Evolutionary conservation across 371 early-diverging fungal genomes (phyloP), one percentile per base, ranked within the genome.

Genomic region (Batrachochytrium dendrobatidis): DNA sequence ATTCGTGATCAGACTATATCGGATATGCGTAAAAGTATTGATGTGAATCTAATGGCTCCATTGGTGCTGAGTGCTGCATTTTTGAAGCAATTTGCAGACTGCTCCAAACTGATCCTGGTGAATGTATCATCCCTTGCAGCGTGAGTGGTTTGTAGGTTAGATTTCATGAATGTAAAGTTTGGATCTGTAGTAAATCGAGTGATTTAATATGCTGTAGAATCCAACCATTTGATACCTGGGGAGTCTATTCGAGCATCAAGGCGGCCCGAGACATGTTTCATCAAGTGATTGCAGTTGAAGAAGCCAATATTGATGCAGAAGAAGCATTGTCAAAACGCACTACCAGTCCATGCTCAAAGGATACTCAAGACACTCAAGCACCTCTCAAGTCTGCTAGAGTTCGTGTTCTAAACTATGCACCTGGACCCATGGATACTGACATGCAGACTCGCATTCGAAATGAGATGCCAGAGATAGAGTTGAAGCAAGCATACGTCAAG

Each of bases 91-190:
- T 68, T 72, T 22, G 59, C 58, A 8, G 64, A 61, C 12, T 59
- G 59, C 43, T 63, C 61, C 22, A 65, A 60, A 12, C 28, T 55
- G n/a, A 34, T 15, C 60, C 35, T 93, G 3, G 86, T 93, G 45
- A 91, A 89, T 53, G 85, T 91, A 26, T 89, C 91, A n/a, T 89
- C 90, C 4, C 66, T 94, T 32, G 70, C 90, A 8, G 95, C 91
- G 59, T 64, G 26, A 55, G 64, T 31, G 31, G 5, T 8, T 25
- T 22, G 15, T n/a, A 5, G 4, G 24, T n/a, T 55, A n/a, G 17
- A n/a, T 39, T n/a, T n/a, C 43, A n/a, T 39, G 43, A 17, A n/a
- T n/a, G n/a, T n/a, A n/a, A n/a, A n/a, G n/a, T n/a, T n/a, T n/a
- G n/a, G n/a, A n/a, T n/a, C n/a, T n/a, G n/a, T n/a, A n/a, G n/a